These are phyloP conservation scores for Lactifluus pinguis DNA, from an alignment of 768 basidiomycete genomes.

Conservation along the genomic window DNA sequence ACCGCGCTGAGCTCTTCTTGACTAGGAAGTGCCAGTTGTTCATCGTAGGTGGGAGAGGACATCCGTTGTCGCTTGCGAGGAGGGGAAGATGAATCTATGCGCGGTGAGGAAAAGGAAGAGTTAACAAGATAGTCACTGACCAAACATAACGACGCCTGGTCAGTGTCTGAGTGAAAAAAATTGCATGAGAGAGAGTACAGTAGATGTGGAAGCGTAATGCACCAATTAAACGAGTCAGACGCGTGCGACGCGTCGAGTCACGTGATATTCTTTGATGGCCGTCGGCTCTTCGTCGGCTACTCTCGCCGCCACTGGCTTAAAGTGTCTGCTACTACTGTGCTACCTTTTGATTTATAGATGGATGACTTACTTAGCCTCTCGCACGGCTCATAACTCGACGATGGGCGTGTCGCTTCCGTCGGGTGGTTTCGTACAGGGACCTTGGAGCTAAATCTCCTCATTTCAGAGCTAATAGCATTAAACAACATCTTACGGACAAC, in stretches of 20 bases:
- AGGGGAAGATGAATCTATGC: slow-evolving; percentile 29
- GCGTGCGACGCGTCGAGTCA: not conserved
- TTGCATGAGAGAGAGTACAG: not conserved
- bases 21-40: slow-evolving; percentile 32
- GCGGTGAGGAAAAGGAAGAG: not conserved
- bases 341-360: too few species aligned
- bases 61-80: slow-evolving; percentile 49
- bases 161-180: not conserved
- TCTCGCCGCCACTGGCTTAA: too few species aligned
- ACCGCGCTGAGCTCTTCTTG: slow-evolving; percentile 27
- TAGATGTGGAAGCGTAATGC: not conserved
- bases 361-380: too few species aligned
- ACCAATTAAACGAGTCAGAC: not conserved
- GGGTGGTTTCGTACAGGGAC: not conserved
- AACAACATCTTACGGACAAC: not conserved
- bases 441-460: not conserved
- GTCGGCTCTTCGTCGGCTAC: too few species aligned
- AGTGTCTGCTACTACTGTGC: too few species aligned
- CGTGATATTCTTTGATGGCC: not conserved
- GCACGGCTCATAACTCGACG: not conserved
- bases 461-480: not conserved
- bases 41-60: slow-evolving; percentile 54
- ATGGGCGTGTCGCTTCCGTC: too few species aligned
- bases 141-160: not conserved
- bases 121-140: not conserved